Conservation (phyloP, 2,329 filamentous ascomycete species). For the Dactylellina sp. region DNA sequence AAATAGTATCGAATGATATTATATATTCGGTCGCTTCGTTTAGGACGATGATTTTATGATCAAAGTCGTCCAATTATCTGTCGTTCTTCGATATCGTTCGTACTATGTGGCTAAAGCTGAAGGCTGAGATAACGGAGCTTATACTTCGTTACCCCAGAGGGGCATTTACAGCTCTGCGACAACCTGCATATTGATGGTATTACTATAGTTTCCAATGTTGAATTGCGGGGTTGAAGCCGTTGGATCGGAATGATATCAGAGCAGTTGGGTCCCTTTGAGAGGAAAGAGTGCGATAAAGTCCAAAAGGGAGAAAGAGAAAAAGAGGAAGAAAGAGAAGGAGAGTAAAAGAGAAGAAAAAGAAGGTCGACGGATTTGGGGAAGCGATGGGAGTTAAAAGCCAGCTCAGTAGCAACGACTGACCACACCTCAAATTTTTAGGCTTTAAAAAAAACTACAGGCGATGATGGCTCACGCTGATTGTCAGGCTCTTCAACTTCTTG, state of each 20-base stretch:
- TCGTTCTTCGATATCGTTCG: conserved; percentile 58
- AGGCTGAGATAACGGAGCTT: conserved; percentile 56
- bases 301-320: conserved; percentile 32
- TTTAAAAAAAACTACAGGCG: neutral
- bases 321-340: conserved; percentile 11
- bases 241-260: conserved; percentile 30
- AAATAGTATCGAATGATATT: conserved; percentile 26
- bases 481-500: neutral
- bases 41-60: conserved; percentile 53
- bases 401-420: conserved; percentile 19
- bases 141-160: conserved; percentile 56
- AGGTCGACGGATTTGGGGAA: conserved; percentile 40
- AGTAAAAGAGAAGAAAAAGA: conserved; percentile 24
- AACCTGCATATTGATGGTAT: conserved; percentile 55
- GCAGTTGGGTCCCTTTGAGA: conserved; percentile 52
- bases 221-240: conserved; percentile 36
- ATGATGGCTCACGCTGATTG: conserved; percentile 3
- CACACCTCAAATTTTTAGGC: conserved; percentile 2
- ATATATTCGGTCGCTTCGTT: conserved; percentile 16
- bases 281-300: conserved; percentile 55
- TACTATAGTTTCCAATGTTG: conserved; percentile 55
- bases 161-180: conserved; percentile 58
- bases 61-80: conserved; percentile 55
- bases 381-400: conserved; percentile 51
- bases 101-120: conserved; percentile 57